phyloP scores from a whole-genome alignment of 176 grass and related monocot genomes.

The Zoysia japonica region DNA sequence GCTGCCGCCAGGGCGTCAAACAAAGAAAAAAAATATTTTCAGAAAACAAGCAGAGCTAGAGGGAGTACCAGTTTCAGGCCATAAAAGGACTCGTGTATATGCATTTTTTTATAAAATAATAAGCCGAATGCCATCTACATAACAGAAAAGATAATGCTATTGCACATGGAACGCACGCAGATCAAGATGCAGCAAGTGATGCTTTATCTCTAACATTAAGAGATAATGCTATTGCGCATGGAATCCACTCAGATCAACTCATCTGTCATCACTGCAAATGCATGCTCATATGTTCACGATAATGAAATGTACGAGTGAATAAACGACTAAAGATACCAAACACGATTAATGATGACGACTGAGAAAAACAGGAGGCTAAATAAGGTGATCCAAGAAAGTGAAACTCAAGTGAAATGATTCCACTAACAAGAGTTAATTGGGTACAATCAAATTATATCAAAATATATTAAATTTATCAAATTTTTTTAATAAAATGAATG shows the following conservation, averaged over 20 bases:
- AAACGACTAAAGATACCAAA: background rate
- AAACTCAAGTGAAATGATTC: background rate
- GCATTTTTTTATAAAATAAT: background rate
- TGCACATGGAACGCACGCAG: conserved; percentile 12
- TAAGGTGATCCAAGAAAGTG: background rate
- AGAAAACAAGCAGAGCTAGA: background rate
- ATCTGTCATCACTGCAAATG: background rate
- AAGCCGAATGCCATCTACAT: background rate
- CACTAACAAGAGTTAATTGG: background rate
- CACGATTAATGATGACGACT: background rate
- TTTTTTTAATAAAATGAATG: too few species aligned
- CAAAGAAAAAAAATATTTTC: background rate
- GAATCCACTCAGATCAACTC: conserved; percentile 14
- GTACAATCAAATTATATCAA: too few species aligned
- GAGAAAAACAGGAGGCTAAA: background rate
- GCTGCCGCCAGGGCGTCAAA: background rate
- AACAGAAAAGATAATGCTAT: conserved; percentile 2
- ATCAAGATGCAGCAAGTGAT: background rate
- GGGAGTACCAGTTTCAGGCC: background rate
- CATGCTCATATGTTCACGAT: background rate
- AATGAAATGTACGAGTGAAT: background rate
- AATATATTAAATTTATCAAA: too few species aligned
- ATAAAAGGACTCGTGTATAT: background rate
- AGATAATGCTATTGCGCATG: background rate
- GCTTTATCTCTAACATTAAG: background rate